Conservation (phyloP, 352 stramenopile species). For the Globisporangium polare region DNA sequence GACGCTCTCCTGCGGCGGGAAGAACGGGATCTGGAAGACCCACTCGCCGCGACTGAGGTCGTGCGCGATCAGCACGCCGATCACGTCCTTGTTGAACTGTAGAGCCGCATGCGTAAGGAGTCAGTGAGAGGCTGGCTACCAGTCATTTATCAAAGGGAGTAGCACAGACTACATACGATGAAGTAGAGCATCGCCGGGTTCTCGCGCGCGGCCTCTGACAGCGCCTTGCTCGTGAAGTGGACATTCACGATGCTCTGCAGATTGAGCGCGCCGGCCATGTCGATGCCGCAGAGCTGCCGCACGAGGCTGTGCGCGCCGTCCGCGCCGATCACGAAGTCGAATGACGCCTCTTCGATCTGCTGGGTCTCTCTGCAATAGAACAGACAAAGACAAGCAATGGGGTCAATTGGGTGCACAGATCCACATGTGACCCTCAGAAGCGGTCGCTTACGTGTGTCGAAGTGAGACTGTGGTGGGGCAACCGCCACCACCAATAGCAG, state of each 20-base stretch:
- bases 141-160: background rate
- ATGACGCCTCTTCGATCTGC: conserved; percentile 35
- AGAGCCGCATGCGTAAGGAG: background rate
- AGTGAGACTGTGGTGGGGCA: conserved; percentile 26
- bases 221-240: conserved; percentile 86
- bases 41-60: conserved; percentile 86
- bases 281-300: conserved; percentile 61
- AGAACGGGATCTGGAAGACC: conserved; percentile 92
- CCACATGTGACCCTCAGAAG: background rate
- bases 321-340: conserved; percentile 86
- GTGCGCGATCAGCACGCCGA: conserved; percentile 93
- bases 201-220: conserved; percentile 49
- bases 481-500: conserved; percentile 1
- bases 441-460: conserved; percentile 39
- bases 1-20: conserved; percentile 80
- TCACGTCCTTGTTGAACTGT: conserved; percentile 74
- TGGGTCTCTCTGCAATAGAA: conserved; percentile 23
- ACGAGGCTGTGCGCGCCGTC: conserved; percentile 90
- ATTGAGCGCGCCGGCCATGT: conserved; percentile 65
- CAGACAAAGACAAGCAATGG: background rate
- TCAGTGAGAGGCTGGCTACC: background rate
- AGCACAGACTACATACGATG: conserved; percentile 39
- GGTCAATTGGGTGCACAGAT: conserved; percentile 7
- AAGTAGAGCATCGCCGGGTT: conserved; percentile 94
- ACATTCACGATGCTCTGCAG: conserved; percentile 94